These are phyloP conservation scores for Metschnikowia sp. DNA, from an alignment of 805 yeast genomes.

Conservation along the genomic window DNA sequence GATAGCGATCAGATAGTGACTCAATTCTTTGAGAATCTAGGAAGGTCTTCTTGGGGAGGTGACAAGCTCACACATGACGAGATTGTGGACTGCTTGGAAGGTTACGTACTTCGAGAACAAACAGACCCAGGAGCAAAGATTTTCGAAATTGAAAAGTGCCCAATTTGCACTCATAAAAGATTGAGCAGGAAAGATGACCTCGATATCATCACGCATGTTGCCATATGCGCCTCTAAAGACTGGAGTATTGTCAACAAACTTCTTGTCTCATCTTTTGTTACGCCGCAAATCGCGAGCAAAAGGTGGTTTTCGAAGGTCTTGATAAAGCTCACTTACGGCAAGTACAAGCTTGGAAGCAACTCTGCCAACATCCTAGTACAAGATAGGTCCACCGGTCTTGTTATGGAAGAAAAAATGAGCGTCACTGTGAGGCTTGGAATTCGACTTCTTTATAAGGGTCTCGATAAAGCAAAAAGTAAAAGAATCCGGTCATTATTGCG, in stretches of 20 bases:
- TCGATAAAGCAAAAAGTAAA: conserved; percentile 55
- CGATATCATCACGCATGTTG: conserved; percentile 82
- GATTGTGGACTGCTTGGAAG: conserved; percentile 46
- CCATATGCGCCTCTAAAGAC: conserved; percentile 77
- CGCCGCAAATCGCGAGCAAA: conserved; percentile 77
- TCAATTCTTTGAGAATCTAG: conserved; percentile 46
- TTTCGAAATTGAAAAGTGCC: conserved; percentile 69
- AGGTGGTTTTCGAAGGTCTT: conserved; percentile 85
- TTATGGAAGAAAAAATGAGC: conserved; percentile 92
- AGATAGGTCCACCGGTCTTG: conserved; percentile 82
- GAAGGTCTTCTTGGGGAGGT: conserved; percentile 52
- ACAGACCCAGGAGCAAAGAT: conserved; percentile 33
- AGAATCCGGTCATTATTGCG: conserved; percentile 59
- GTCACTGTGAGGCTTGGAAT: conserved; percentile 86
- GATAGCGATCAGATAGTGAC: conserved; percentile 53
- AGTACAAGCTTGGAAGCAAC: conserved; percentile 74
- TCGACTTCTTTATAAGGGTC: conserved; percentile 74
- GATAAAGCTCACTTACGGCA: conserved; percentile 84
- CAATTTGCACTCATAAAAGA: conserved; percentile 67
- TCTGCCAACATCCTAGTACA: conserved; percentile 94
- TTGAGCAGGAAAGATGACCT: conserved; percentile 50
- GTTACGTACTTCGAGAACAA: conserved; percentile 24
- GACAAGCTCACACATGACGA: conserved; percentile 45
- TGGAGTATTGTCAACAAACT: conserved; percentile 67
- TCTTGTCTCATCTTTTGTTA: conserved; percentile 65